phyloP scores from a whole-genome alignment of 2,329 filamentous ascomycete genomes.

The Colletotrichum brevisporum region DNA sequence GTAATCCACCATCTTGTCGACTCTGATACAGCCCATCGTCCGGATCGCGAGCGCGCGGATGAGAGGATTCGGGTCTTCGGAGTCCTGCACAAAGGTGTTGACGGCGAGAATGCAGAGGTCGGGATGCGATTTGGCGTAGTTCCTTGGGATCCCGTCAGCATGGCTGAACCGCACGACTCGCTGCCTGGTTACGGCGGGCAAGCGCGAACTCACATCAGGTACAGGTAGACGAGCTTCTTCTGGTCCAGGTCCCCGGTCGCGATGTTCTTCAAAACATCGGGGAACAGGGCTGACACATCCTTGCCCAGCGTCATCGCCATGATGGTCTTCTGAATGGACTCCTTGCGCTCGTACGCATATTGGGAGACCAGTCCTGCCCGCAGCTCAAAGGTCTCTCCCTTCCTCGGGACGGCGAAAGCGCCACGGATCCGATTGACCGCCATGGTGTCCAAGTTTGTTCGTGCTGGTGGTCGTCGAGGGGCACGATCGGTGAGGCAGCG shows the following conservation, averaged over 20 bases:
- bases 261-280: conserved; percentile 98
- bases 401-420: conserved; percentile 92
- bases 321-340: conserved; percentile 99
- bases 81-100: conserved; percentile 99
- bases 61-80: conserved; percentile 97
- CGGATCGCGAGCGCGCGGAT: conserved; percentile 95
- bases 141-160: conserved; percentile 70
- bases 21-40: conserved; percentile 98
- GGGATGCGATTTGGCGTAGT: conserved; percentile 99
- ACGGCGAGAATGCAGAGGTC: conserved; percentile 98
- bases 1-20: conserved; percentile 99
- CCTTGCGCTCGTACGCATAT: conserved; percentile 99
- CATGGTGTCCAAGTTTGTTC: conserved; percentile 67
- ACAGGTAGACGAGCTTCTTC: conserved; percentile 99
- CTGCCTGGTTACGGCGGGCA: conserved; percentile 17
- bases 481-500: conserved; percentile 41
- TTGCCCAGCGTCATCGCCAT: conserved; percentile 99
- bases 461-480: conserved; percentile 44
- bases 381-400: conserved; percentile 98
- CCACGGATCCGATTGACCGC: conserved; percentile 96
- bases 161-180: neutral
- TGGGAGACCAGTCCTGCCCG: conserved; percentile 96
- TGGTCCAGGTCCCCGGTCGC: conserved; percentile 95
- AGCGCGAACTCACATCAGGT: conserved; percentile 82
- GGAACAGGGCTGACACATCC: conserved; percentile 96